Conservation (phyloP, 2,329 filamentous ascomycete species). For the Ceratocystis variospora region DNA sequence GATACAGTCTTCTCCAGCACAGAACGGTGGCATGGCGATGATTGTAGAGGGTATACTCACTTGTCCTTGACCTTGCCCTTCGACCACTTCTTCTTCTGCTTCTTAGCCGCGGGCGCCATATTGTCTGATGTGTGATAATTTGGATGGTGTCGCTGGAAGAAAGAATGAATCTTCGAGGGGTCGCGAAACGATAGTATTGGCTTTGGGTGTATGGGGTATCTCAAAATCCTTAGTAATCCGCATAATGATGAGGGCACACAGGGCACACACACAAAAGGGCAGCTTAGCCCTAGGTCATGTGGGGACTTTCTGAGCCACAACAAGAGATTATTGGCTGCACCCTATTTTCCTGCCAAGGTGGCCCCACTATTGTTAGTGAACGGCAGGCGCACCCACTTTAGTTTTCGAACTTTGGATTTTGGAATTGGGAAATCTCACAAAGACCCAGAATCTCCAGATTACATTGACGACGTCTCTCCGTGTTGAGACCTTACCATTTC, state of each 20-base stretch:
- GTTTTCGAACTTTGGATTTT: slow-evolving; percentile 20
- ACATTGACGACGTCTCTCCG: slow-evolving; percentile 19
- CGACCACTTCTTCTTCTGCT: slow-evolving; percentile 41
- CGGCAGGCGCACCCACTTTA: slow-evolving; percentile 19
- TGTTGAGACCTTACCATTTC: slow-evolving; percentile 24
- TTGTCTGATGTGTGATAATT: slow-evolving; percentile 28
- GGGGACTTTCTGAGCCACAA: slow-evolving; percentile 25
- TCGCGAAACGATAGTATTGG: slow-evolving; percentile 19
- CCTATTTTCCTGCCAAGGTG: slow-evolving; percentile 29
- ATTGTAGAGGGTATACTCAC: slow-evolving; percentile 13
- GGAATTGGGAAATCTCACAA: slow-evolving; percentile 18
- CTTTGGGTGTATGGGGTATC: slow-evolving; percentile 16
- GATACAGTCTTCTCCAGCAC: neutral
- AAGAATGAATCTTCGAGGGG: slow-evolving; percentile 18
- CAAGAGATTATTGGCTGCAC: slow-evolving; percentile 28
- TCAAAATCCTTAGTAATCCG: slow-evolving; percentile 17
- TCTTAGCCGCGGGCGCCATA: slow-evolving; percentile 37
- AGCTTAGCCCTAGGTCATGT: slow-evolving; percentile 31
- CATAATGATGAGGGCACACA: slow-evolving; percentile 19
- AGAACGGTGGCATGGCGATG: neutral
- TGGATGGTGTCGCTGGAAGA: slow-evolving; percentile 20
- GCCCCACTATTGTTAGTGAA: slow-evolving; percentile 19
- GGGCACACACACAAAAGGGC: slow-evolving; percentile 26
- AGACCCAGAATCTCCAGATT: slow-evolving; percentile 18
- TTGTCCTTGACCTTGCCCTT: slow-evolving; percentile 92